Conservation (phyloP, 2,329 filamentous ascomycete genomes). For the Colletotrichum falcatum region DNA sequence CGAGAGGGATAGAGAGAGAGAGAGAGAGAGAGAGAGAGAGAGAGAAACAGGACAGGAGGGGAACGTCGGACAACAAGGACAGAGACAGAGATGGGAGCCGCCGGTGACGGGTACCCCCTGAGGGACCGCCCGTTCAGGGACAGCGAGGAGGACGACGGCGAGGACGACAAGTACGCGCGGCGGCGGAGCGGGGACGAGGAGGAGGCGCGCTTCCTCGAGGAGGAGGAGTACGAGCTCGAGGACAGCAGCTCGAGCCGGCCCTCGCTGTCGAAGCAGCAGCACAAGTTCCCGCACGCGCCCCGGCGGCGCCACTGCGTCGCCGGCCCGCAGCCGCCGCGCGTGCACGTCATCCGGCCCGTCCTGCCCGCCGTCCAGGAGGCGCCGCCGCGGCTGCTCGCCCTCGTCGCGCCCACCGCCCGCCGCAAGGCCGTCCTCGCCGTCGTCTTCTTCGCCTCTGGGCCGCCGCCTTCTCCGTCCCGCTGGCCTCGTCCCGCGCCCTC, state of each 20-base stretch:
- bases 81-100: slow-evolving; percentile 18
- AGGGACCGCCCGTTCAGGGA: slow-evolving; percentile 33
- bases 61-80: background rate
- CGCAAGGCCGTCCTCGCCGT: slow-evolving; percentile 30
- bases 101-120: slow-evolving; percentile 21
- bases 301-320: slow-evolving; percentile 30
- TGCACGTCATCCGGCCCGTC: slow-evolving; percentile 26
- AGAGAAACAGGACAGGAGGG: background rate
- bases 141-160: slow-evolving; percentile 21
- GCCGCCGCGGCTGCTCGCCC: slow-evolving; percentile 26
- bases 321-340: slow-evolving; percentile 33
- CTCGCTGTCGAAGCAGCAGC: slow-evolving; percentile 26
- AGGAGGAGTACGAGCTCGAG: slow-evolving; percentile 33
- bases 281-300: slow-evolving; percentile 32
- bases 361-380: slow-evolving; percentile 24
- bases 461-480: slow-evolving; percentile 23
- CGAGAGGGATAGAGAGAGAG: too few relatives aligned
- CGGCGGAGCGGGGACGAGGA: slow-evolving; percentile 27
- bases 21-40: too few relatives aligned
- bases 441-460: slow-evolving; percentile 29
- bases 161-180: slow-evolving; percentile 10
- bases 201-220: slow-evolving; percentile 14
- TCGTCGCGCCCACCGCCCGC: slow-evolving; percentile 23
- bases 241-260: slow-evolving; percentile 28
- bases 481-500: slow-evolving; percentile 28